phyloP scores from a whole-genome alignment of 2,329 filamentous ascomycete genomes.

The Juglanconis sp. region DNA sequence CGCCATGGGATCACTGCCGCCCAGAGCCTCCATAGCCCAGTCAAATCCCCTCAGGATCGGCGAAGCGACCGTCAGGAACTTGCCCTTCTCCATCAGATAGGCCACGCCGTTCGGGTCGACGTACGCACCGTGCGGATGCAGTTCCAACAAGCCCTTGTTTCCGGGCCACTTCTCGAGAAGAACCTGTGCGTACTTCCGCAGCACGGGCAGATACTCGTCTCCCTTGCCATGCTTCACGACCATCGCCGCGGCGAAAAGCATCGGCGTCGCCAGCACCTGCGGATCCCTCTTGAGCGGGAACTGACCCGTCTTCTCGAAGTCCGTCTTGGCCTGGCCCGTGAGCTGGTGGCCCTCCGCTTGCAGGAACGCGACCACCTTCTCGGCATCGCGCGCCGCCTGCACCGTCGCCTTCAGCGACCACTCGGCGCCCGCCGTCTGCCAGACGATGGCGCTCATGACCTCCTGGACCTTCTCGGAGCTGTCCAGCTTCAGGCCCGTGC shows the following conservation, averaged over 20 bases:
- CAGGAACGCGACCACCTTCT: slow-evolving; percentile 48
- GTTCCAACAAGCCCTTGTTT: slow-evolving; percentile 31
- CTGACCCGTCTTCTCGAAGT: slow-evolving; percentile 13
- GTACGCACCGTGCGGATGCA: slow-evolving; percentile 35
- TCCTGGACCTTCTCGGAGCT: slow-evolving; percentile 38
- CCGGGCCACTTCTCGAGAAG: slow-evolving; percentile 41
- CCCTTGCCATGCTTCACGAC: slow-evolving; percentile 31
- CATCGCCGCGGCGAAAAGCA: slow-evolving; percentile 42
- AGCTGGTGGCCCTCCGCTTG: slow-evolving; percentile 39
- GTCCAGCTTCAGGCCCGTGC: slow-evolving; percentile 44
- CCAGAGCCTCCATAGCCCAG: slow-evolving; percentile 35
- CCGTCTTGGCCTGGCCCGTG: slow-evolving; percentile 14
- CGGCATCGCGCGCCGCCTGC: slow-evolving; percentile 43
- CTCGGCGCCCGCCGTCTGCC: slow-evolving; percentile 37
- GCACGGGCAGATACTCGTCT: slow-evolving; percentile 31
- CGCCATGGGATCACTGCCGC: slow-evolving; percentile 29
- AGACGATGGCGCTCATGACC: slow-evolving; percentile 36
- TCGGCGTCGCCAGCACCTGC: slow-evolving; percentile 37
- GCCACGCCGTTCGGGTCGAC: slow-evolving; percentile 22
- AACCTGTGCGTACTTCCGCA: slow-evolving; percentile 34
- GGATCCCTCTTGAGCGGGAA: slow-evolving; percentile 40
- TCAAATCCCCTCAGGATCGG: slow-evolving; percentile 44
- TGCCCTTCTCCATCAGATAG: slow-evolving; percentile 33
- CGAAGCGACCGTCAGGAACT: slow-evolving; percentile 33
- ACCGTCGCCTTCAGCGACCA: slow-evolving; percentile 35